Conservation (phyloP, 148 eudicot species). For the Heliosperma pusillum region DNA sequence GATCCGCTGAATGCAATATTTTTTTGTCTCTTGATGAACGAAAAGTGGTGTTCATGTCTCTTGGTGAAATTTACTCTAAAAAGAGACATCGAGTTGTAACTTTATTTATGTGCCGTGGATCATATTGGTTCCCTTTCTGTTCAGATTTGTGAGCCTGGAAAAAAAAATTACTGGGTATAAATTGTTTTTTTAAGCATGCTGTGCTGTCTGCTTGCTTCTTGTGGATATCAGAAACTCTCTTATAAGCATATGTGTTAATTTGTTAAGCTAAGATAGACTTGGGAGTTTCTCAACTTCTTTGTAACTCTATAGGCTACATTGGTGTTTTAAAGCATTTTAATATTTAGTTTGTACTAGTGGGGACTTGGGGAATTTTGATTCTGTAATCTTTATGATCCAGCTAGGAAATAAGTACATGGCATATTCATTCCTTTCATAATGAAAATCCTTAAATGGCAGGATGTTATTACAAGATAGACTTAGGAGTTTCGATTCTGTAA, state of each 20-base stretch:
- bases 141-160: not conserved
- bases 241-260: not conserved
- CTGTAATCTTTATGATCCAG: not conserved
- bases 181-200: not conserved
- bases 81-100: not conserved
- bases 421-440: too few relatives aligned
- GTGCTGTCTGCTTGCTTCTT: not conserved
- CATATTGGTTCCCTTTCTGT: not conserved
- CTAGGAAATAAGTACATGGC: too few relatives aligned
- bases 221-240: not conserved
- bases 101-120: not conserved
- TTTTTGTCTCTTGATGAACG: too few relatives aligned
- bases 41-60: not conserved
- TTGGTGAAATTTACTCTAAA: not conserved
- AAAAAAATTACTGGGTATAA: too few relatives aligned
- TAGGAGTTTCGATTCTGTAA: too few relatives aligned
- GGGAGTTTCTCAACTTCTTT: not conserved
- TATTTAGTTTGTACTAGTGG: too few relatives aligned
- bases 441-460: too few relatives aligned
- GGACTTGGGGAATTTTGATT: not conserved
- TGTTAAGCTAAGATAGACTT: not conserved
- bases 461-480: too few relatives aligned
- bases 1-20: not conserved
- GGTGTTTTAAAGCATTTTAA: too few relatives aligned
- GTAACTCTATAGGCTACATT: not conserved